Percentiles rank a stretch among this genome's conserved stretches.
Conservation (phyloP, 305 asterid species). For the Withania somnifera region DNA sequence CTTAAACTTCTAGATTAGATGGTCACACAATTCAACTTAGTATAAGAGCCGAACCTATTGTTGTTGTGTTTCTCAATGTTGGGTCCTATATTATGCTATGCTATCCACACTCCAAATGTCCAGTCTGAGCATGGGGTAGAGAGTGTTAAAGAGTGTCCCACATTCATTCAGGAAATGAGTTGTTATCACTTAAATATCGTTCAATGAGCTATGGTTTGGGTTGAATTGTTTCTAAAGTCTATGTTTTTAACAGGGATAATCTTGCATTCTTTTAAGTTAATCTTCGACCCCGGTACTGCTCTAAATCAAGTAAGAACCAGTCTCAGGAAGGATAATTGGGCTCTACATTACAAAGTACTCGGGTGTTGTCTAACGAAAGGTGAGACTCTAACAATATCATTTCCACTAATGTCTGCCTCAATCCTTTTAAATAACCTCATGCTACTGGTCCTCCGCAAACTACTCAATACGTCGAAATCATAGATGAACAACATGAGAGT, state of each 20-base stretch:
- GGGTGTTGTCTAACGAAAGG: not conserved
- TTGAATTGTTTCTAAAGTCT: not conserved
- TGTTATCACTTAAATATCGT: too few species aligned
- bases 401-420: not conserved
- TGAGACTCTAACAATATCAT: not conserved
- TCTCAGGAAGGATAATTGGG: not conserved
- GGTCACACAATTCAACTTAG: not conserved
- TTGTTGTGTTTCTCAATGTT: not conserved
- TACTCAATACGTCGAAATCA: not conserved
- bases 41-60: not conserved
- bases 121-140: not conserved
- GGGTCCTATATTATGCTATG: not conserved
- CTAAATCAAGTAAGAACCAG: not conserved
- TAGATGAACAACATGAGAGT: not conserved
- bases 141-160: not conserved
- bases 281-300: not conserved
- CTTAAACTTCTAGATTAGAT: not conserved
- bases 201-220: not conserved
- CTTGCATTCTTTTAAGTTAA: not conserved
- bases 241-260: not conserved
- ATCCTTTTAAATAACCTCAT: not conserved
- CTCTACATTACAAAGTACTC: not conserved
- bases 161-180: not conserved
- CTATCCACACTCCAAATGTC: not conserved
- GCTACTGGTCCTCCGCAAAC: not conserved